Base-by-base conservation (phyloP, 306 rosid genomes). In the Vigna trinervia region DNA sequence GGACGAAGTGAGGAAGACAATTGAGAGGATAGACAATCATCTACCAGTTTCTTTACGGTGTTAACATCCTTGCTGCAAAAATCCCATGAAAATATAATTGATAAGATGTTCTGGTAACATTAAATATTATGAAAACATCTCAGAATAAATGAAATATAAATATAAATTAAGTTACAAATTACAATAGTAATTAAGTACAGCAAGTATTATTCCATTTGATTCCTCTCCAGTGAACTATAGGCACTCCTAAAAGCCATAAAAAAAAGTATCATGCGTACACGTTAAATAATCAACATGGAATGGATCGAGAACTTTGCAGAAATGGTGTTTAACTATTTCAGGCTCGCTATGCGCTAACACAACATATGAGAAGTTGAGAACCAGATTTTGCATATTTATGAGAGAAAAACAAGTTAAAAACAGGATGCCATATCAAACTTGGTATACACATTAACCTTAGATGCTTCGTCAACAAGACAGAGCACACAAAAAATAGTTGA, bases 1-100 rank as follows among this genome's bases (percentile, higher is more conserved):
- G 99, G 99, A 70, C 98, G 96, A 67, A 96, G 94, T 34, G 98
- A 91, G 59, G 98, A 92, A 54, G 99, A 89, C 82, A 92, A 78
- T 53, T 88, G 96, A 61, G 92, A 74, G 69, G 97, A 91, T 77
- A 91, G 85, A 73, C 97, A 92, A 75, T 96, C 99, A 85, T 92
- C 97, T 77, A 96, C 98, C 30, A 96, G 89, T 82, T 87, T 91
- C 91, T 92, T 96, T 75, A 96, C 99, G 1, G 93, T 96, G 80
- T 87, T 85, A 9, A 96, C 97, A 80, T 96, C 99, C 86, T 96
- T 96, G 89, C 99, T 96, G 97, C 92, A 88, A 64, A 56, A 76
- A 82, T 74, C 67, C 62, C 64, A 39, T 34, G 57, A 30, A 73
- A 68, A 64, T 3, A 5, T 14, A 57, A 69, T 57, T 56, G 39